Evolutionary conservation across 495 filamentous ascomycete genomes (phyloP).

Genomic region (Arthonia radiata): DNA sequence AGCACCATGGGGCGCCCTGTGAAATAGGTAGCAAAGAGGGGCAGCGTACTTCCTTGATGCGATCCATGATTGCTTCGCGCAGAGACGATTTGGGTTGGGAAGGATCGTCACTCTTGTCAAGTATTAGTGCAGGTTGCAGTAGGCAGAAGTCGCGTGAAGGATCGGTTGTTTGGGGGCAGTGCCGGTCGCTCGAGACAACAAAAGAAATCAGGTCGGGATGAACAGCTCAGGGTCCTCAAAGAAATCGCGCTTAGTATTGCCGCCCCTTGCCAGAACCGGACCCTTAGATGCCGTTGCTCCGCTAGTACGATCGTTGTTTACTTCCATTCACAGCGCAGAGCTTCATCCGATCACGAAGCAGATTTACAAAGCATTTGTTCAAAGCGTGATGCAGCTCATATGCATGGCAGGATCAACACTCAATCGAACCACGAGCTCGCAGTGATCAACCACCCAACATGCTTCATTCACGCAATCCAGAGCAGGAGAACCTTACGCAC

Average conservation of each 20-base stretch:
- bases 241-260: no score
- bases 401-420: background rate
- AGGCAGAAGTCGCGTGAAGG: background rate
- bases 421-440: conserved; percentile 5
- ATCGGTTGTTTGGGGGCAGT: background rate
- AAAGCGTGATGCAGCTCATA: background rate
- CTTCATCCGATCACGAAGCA: conserved; percentile 4
- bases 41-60: conserved; percentile 53
- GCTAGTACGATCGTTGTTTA: background rate
- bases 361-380: conserved; percentile 7
- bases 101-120: no score
- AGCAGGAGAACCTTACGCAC: conserved; percentile 78
- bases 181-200: background rate
- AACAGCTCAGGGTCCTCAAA: no score
- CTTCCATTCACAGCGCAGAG: conserved; percentile 9
- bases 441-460: conserved; percentile 12
- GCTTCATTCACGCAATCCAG: conserved; percentile 51
- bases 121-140: background rate
- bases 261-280: no score
- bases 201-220: no score
- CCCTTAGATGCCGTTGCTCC: no score
- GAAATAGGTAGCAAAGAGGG: conserved; percentile 6
- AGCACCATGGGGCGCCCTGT: conserved; percentile 1
- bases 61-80: conserved; percentile 25
- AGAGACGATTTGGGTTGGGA: no score